phyloP scores from a whole-genome alignment of 768 basidiomycete genomes.

The Tricholoma flavovirens region DNA sequence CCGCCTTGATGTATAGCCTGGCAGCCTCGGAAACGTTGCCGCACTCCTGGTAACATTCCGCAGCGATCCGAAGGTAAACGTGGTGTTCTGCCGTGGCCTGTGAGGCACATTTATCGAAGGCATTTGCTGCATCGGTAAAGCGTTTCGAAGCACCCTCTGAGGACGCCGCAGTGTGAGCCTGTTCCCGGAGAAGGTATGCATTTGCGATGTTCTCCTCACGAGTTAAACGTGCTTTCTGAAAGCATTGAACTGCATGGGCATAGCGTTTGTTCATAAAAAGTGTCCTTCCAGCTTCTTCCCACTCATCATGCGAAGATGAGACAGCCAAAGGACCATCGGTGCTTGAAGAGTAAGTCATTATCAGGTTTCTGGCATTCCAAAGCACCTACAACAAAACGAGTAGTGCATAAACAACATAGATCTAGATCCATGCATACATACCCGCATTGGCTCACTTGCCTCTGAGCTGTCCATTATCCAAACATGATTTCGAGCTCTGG shows the following conservation, averaged over 20 bases:
- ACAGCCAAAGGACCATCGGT: constrained; percentile 44
- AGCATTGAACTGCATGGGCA: constrained; percentile 49
- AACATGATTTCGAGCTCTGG: constrained; percentile 59
- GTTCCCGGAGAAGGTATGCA: constrained; percentile 50
- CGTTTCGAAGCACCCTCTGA: constrained; percentile 21
- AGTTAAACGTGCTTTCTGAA: constrained; percentile 37
- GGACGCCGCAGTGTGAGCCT: constrained; percentile 38
- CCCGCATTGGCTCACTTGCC: constrained; percentile 54
- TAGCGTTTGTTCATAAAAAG: constrained; percentile 40
- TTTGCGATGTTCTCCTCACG: constrained; percentile 41
- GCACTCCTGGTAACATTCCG: constrained; percentile 35
- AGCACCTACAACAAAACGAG: constrained; percentile 33
- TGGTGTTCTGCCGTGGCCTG: constrained; percentile 21
- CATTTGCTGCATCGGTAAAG: constrained; percentile 40
- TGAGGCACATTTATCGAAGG: constrained; percentile 39
- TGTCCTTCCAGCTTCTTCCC: constrained; percentile 27
- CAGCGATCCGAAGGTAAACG: constrained; percentile 38
- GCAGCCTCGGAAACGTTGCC: constrained; percentile 34
- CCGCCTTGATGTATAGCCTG: constrained; percentile 32
- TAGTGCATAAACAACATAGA: not conserved
- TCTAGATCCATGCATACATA: constrained; percentile 26
- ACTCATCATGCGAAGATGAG: constrained; percentile 40
- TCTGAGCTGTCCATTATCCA: constrained; percentile 66
- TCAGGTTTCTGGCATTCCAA: constrained; percentile 41
- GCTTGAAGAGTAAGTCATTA: constrained; percentile 43